phyloP scores from a whole-genome alignment of 1,139 yeast genomes.

The Kodamaea arcana region DNA sequence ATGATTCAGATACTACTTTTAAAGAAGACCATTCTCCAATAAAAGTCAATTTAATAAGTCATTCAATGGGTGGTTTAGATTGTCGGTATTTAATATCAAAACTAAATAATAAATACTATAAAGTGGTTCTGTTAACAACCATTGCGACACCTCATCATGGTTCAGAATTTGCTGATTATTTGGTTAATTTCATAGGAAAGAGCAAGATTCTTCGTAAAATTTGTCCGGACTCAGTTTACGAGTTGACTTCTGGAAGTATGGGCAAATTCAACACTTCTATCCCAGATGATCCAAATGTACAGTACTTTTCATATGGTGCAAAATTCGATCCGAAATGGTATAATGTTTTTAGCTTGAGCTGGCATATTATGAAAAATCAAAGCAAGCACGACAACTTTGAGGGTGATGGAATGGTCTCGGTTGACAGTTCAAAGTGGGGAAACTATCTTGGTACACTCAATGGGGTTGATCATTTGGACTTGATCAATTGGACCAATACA shows the following conservation, averaged over 20 bases:
- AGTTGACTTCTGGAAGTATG: conserved; percentile 58
- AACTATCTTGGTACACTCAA: conserved; percentile 71
- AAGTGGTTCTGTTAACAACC: conserved; percentile 72
- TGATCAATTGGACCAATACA: conserved; percentile 78
- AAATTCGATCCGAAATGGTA: conserved; percentile 58
- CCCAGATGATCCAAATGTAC: conserved; percentile 55
- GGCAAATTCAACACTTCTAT: conserved; percentile 49
- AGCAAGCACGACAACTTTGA: conserved; percentile 35
- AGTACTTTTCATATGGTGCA: conserved; percentile 84
- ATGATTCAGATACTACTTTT: conserved; percentile 4
- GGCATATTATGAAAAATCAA: conserved; percentile 45
- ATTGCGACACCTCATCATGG: conserved; percentile 88
- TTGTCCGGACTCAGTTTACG: conserved; percentile 48
- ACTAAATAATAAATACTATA: conserved; percentile 40
- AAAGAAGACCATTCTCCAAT: conserved; percentile 25
- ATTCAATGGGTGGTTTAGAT: conserved; percentile 93
- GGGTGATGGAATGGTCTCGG: conserved; percentile 86
- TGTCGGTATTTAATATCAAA: conserved; percentile 69
- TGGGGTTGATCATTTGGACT: conserved; percentile 78
- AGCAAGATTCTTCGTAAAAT: conserved; percentile 14
- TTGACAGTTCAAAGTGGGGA: conserved; percentile 81
- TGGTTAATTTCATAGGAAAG: conserved; percentile 29
- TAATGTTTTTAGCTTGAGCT: conserved; percentile 58
- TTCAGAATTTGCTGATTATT: conserved; percentile 75
- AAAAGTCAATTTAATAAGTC: conserved; percentile 76